Percentiles rank a stretch among this genome's conserved stretches.
These are phyloP conservation scores for Aspergillus texensis DNA, from an alignment of 2,329 filamentous ascomycete species.

Conservation along the genomic window DNA sequence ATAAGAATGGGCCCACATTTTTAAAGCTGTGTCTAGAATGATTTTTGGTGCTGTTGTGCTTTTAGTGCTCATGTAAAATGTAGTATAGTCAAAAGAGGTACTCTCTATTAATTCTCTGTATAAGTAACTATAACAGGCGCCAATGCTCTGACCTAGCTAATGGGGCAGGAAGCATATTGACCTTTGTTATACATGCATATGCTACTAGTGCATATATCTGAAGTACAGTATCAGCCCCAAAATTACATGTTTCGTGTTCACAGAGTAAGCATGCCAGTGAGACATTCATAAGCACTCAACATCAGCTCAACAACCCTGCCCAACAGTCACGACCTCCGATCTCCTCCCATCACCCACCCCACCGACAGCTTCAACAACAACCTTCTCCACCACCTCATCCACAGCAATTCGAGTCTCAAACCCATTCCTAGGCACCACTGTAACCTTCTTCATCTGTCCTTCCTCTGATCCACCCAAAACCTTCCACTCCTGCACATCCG, in stretches of 20 bases:
- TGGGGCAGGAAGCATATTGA: no score
- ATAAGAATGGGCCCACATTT: no score
- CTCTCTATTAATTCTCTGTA: no score
- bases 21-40: no score
- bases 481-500: constrained; percentile 30
- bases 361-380: constrained; percentile 24
- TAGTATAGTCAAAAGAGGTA: no score
- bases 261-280: neutral
- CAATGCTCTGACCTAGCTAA: no score
- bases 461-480: constrained; percentile 1
- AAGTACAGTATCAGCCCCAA: neutral
- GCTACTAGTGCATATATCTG: no score
- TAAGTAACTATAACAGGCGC: no score
- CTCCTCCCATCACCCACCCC: constrained; percentile 21
- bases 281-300: neutral
- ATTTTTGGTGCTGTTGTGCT: no score
- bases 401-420: constrained; percentile 14
- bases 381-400: constrained; percentile 3
- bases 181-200: no score
- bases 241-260: neutral
- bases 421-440: neutral
- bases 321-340: constrained; percentile 17
- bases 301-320: constrained; percentile 15
- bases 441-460: neutral
- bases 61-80: no score